Evolutionary conservation across 441 rosid genomes (phyloP), one percentile per base, ranked within the genome.

Genomic region (Hura crepitans): DNA sequence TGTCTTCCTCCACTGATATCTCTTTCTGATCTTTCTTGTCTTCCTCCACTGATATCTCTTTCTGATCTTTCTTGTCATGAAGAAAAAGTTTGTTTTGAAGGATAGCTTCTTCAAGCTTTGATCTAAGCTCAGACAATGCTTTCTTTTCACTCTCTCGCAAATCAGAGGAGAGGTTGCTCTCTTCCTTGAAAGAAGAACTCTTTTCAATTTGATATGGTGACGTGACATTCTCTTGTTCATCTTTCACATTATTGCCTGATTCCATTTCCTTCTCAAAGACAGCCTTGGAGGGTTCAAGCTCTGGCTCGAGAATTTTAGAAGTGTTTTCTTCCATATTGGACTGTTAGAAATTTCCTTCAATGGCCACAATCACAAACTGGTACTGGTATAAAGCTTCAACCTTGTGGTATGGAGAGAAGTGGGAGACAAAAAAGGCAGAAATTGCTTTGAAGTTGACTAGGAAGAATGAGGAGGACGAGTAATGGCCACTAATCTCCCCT

Each of bases 31-130:
- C 66, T 9, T 46, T 43, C 60, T 14, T 56, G 14, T 28, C 69
- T 12, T 57, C 51, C 6, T 25, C 28, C 0, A 2, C 42, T 5
- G 30, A 47, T 46, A 49, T 45, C n/a, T 68, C 62, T 31, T 66
- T 47, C 37, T 37, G 37, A 27, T 70, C 72, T 28, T 45, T 58
- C 0, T 61, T 62, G 9, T 68, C 58, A 5, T 20, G 61, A 1
- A 42, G 46, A 62, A 77, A 72, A 25, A 83, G 65, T 43, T 66
- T 72, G 69, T 79, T 63, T 2, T 66, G 74, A 4, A 76, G 78
- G 5, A 84, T 78, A 1, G 86, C 83, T 17, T 86, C 86, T 59
- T 86, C 87, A 28, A 86, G 53, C 77, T 75, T 84, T 2, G 78
- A 69, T 77, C 77, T 78, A 30, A 86, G 71, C 50, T 76, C 87